phyloP scores from a whole-genome alignment of 305 asterid species.

The Withania somnifera region DNA sequence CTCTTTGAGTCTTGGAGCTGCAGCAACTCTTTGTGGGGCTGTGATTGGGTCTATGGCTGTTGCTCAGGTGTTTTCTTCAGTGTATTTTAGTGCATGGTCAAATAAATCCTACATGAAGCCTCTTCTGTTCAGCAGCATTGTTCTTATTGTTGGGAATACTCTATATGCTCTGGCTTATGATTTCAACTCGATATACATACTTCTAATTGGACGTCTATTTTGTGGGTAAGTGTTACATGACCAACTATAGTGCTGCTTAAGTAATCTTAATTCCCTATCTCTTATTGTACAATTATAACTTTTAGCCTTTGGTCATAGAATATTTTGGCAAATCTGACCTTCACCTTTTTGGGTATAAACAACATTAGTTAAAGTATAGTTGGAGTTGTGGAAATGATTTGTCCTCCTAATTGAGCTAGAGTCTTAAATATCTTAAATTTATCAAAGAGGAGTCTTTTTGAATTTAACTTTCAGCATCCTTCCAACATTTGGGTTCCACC shows the following conservation, averaged over 20 bases:
- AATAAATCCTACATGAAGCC: slow-evolving; percentile 71
- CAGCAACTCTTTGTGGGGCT: slow-evolving; percentile 68
- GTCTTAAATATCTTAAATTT: neutral
- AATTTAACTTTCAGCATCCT: too few relatives aligned
- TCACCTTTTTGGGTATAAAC: neutral
- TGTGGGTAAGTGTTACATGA: slow-evolving; percentile 53
- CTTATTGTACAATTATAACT: neutral
- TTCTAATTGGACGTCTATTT: slow-evolving; percentile 53
- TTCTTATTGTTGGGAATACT: slow-evolving; percentile 56
- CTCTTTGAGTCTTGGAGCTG: slow-evolving; percentile 69
- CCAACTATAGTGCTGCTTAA: neutral
- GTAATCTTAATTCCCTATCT: neutral
- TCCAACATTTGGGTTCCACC: too few relatives aligned
- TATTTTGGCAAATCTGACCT: neutral
- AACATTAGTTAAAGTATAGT: neutral
- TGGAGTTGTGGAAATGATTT: neutral
- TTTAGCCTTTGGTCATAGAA: neutral
- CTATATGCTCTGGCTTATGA: slow-evolving; percentile 70
- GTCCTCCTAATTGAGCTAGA: neutral
- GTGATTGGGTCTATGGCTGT: slow-evolving; percentile 81
- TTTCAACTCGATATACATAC: slow-evolving; percentile 46
- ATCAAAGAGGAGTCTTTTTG: neutral
- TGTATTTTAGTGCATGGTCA: slow-evolving; percentile 82
- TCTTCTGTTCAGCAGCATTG: slow-evolving; percentile 66
- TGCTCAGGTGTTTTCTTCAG: slow-evolving; percentile 76